Base-by-base conservation (phyloP, 345 rosid genomes). In the Syzygium jambos region DNA sequence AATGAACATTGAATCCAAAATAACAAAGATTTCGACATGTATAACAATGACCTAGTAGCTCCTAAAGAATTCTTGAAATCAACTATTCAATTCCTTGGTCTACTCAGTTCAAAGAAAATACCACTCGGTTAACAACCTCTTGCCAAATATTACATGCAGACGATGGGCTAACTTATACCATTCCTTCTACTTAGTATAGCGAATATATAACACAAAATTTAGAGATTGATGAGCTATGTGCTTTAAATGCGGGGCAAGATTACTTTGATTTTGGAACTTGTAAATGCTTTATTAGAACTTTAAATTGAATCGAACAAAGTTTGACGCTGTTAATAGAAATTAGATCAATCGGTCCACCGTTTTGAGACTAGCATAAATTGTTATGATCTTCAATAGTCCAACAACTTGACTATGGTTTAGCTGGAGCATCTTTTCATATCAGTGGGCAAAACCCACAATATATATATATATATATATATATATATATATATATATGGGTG, bases 251-350 rank as follows among this genome's bases (percentile, higher is more conserved):
- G 1, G 25, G 80, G 13, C 1, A 19, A 73, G 13, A 34, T 73
- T 73, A 73, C 8, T 34, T 19, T 19, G 46, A 73, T 34, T 73
- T 73, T 13, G 6, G 11, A 73, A 73, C 46, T 73, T 14, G 16
- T 9, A 34, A 9, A 34, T 34, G 49, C 14, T 38, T 25, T 17
- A 34, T 73, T 34, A 34, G 17, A 61, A n/a, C 73, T 61, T 61
- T 0, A n/a, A 61, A n/a, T 34, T 49, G 0, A 68, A 34, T 34
- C 7, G 0, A 68, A 19, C 80, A 38, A 19, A 34, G 80, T 1
- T 34, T 2, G 6, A 73, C 34, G 22, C 25, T 1, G 0, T 22
- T 19, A 0, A 9, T 21, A 3, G 10, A 73, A 68, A 73, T 19
- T 21, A 9, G 2, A 73, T 73, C 27, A 5, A 73, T 38, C 8